Conservation (phyloP, 129 eudicot species). For the Heracleum sosnowskyi region DNA sequence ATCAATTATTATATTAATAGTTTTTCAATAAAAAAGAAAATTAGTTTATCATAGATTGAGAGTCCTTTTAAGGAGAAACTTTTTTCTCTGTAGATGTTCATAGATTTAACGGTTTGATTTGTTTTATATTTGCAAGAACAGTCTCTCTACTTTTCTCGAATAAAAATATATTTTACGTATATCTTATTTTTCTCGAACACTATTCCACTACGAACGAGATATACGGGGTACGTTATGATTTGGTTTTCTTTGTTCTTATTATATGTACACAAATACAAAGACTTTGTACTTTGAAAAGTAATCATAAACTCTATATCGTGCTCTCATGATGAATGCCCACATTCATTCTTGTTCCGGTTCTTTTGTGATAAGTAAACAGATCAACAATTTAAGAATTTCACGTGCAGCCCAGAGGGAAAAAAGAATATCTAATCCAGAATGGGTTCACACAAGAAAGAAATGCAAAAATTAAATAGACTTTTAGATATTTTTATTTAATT, state of each 20-base stretch:
- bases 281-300: neutral
- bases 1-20: too few relatives aligned
- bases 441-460: conserved; percentile 1
- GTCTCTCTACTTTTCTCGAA: too few relatives aligned
- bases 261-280: neutral
- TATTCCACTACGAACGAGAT: neutral
- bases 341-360: neutral
- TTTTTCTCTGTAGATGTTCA: too few relatives aligned
- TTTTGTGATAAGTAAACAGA: neutral
- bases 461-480: neutral
- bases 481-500: neutral
- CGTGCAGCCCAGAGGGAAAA: neutral
- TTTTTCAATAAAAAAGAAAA: too few relatives aligned
- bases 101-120: too few relatives aligned
- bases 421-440: neutral
- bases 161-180: neutral
- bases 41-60: too few relatives aligned
- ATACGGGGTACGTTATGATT: neutral
- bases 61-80: too few relatives aligned
- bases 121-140: too few relatives aligned
- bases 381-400: conserved; percentile 6
- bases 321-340: conserved; percentile 5
- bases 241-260: too few relatives aligned
- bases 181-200: too few relatives aligned
- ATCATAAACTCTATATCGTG: neutral